Evolutionary conservation across 257 asterid genomes (phyloP).

Genomic region (Datura wrightii): DNA sequence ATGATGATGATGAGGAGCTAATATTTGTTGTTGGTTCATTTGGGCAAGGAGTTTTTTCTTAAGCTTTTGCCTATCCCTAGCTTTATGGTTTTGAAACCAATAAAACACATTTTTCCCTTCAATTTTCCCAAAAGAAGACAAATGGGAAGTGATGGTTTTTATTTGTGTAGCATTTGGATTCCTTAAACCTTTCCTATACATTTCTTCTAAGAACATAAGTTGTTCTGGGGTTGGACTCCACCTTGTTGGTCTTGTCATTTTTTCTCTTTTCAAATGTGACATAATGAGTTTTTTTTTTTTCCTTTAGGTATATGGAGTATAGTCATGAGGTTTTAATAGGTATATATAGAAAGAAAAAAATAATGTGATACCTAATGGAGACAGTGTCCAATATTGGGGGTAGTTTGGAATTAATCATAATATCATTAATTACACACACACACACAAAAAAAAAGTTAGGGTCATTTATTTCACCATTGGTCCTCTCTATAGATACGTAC

Average conservation of each 20-base stretch:
- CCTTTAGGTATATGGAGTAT: neutral
- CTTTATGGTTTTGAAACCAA: conserved; percentile 87
- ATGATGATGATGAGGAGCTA: neutral
- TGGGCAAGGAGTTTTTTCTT: conserved; percentile 28
- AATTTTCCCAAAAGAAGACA: conserved; percentile 69
- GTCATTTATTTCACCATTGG: neutral
- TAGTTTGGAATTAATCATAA: conserved; percentile 4
- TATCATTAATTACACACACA: neutral
- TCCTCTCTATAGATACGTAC: neutral
- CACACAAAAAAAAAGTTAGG: neutral
- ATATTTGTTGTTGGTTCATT: conserved; percentile 26
- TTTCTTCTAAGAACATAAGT: conserved; percentile 70
- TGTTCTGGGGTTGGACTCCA: conserved; percentile 96
- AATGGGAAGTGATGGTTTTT: conserved; percentile 68
- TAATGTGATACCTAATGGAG: neutral
- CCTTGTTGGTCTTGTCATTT: conserved; percentile 41
- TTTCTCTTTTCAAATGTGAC: conserved; percentile 22
- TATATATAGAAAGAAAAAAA: neutral
- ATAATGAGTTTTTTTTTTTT: neutral
- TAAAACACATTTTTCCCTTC: conserved; percentile 87
- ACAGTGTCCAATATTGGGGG: conserved; percentile 10
- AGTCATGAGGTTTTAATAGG: neutral
- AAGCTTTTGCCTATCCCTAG: conserved; percentile 75
- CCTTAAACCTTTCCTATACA: conserved; percentile 67
- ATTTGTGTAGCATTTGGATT: conserved; percentile 87